These are phyloP conservation scores for Tilletia walkeri DNA, from an alignment of 1,284 basidiomycete species.

Conservation along the genomic window DNA sequence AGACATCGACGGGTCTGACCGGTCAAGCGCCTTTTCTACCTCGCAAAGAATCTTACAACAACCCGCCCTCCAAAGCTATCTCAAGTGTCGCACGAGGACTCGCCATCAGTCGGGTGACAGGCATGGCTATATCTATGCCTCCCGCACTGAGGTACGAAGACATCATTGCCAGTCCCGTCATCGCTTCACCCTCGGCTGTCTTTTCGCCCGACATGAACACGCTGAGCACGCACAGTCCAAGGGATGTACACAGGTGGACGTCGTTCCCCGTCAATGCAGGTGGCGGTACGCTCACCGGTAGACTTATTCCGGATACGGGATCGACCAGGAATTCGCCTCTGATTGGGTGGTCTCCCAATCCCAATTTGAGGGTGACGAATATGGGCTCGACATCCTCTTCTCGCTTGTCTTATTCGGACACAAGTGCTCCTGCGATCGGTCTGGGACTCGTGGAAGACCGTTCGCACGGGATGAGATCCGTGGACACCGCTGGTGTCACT, in stretches of 20 bases:
- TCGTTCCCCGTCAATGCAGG: background rate
- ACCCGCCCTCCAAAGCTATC: background rate
- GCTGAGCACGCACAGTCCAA: background rate
- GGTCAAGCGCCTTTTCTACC: background rate
- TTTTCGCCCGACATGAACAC: background rate
- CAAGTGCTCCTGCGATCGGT: background rate
- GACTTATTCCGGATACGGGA: background rate
- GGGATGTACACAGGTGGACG: background rate
- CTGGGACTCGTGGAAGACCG: background rate
- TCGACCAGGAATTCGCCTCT: background rate
- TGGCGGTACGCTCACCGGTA: slow-evolving; percentile 1
- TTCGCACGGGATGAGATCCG: too few relatives aligned
- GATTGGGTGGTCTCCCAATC: background rate
- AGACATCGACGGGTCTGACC: background rate
- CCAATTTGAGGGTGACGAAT: background rate
- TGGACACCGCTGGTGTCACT: too few relatives aligned
- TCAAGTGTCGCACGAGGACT: slow-evolving; percentile 6
- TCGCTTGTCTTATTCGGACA: background rate
- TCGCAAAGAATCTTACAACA: background rate
- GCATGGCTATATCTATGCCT: background rate
- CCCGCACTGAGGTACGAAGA: background rate
- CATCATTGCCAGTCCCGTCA: slow-evolving; percentile 8
- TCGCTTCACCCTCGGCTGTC: slow-evolving; percentile 1
- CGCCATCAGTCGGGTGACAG: slow-evolving; percentile 5
- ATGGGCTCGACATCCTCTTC: background rate